phyloP scores from a whole-genome alignment of 805 yeast genomes.

The Ogataea populi-albae region DNA sequence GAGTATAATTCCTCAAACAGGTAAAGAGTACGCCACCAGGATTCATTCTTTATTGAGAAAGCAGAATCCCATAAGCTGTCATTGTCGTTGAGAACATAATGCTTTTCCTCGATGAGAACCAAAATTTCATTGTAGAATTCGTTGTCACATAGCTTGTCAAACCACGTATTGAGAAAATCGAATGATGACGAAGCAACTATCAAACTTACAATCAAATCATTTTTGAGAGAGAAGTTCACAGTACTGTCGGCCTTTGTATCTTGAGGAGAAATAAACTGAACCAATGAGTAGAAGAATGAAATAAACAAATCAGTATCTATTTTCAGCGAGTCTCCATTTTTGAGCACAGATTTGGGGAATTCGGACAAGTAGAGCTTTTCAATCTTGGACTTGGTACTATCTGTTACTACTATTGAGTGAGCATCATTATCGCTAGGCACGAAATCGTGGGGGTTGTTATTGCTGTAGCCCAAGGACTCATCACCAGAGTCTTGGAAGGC shows the following conservation, averaged over 20 bases:
- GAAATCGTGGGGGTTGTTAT: constrained; percentile 1
- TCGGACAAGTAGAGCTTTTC: constrained; percentile 15
- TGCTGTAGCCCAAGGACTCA: constrained; percentile 1
- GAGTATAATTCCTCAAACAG: constrained; percentile 62
- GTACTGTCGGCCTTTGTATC: constrained; percentile 4
- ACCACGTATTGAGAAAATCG: constrained; percentile 21
- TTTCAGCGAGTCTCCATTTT: constrained; percentile 6
- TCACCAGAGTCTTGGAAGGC: constrained; percentile 14
- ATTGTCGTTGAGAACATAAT: constrained; percentile 9
- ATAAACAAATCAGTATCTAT: constrained; percentile 14
- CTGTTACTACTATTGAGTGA: constrained; percentile 5
- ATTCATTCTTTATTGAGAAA: constrained; percentile 13
- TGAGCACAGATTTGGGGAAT: constrained; percentile 13
- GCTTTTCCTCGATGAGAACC: constrained; percentile 16
- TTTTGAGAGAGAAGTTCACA: constrained; percentile 17
- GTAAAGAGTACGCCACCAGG: constrained; percentile 39
- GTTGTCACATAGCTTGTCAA: constrained; percentile 17
- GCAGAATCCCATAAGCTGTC: constrained; percentile 17
- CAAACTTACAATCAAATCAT: constrained; percentile 20
- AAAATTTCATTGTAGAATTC: constrained; percentile 19
- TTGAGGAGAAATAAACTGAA: constrained; percentile 18
- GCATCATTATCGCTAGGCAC: background rate
- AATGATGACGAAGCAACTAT: constrained; percentile 24
- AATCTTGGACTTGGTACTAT: constrained; percentile 4
- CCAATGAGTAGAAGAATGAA: constrained; percentile 18